A percentile compares a stretch with the other conserved stretches of the same genome.
Conservation (phyloP, 2,329 filamentous ascomycete genomes). For the Rhynchosporium agropyri region DNA sequence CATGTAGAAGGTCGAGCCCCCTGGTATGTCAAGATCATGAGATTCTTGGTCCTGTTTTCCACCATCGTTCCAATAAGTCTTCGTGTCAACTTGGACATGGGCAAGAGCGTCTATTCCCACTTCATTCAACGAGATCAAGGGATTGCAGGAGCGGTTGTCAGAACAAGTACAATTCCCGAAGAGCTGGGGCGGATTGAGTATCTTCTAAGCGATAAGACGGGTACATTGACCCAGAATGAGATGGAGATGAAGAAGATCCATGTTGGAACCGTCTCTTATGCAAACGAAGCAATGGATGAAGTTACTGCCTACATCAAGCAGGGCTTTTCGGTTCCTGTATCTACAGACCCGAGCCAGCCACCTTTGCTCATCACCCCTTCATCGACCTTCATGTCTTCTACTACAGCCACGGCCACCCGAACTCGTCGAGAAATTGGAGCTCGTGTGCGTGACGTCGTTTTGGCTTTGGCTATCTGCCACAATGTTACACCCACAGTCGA, state of each 20-base stretch:
- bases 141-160: conserved; percentile 88
- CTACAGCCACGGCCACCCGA: conserved; percentile 67
- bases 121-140: conserved; percentile 92
- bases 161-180: conserved; percentile 96
- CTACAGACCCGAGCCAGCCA: conserved; percentile 49
- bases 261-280: conserved; percentile 96
- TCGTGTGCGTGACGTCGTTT: conserved; percentile 87
- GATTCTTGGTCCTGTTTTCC: conserved; percentile 98
- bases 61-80: conserved; percentile 98
- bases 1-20: conserved; percentile 60
- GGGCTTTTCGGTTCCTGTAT: conserved; percentile 66
- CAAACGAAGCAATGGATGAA: conserved; percentile 98
- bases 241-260: conserved; percentile 99
- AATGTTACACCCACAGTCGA: conserved; percentile 94
- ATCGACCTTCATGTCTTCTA: conserved; percentile 63
- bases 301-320: conserved; percentile 84
- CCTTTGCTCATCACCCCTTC: conserved; percentile 73
- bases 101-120: conserved; percentile 92
- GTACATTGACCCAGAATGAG: conserved; percentile 96
- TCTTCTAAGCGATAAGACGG: conserved; percentile 93
- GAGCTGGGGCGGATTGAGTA: conserved; percentile 96
- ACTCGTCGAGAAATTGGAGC: conserved; percentile 92
- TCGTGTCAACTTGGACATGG: conserved; percentile 94
- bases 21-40: conserved; percentile 98
- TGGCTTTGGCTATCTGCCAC: conserved; percentile 91